Conservation (phyloP, 2,329 filamentous ascomycete species). For the Colletotrichum sp. region DNA sequence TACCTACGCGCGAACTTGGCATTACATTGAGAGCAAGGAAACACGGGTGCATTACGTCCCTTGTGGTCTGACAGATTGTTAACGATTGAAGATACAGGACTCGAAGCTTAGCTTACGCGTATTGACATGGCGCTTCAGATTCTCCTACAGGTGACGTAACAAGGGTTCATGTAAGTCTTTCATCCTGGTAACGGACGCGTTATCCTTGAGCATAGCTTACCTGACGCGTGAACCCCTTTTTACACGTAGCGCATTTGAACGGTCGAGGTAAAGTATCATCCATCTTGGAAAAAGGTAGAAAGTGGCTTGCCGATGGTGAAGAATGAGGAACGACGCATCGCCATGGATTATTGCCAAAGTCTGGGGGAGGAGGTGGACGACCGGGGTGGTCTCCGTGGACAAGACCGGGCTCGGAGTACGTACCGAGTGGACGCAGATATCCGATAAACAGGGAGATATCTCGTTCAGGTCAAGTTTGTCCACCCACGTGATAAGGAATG, state of each 20-base stretch:
- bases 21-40: background rate
- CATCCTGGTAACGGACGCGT: background rate
- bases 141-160: background rate
- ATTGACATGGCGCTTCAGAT: conserved; percentile 11
- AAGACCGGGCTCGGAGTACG: background rate
- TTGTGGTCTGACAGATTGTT: background rate
- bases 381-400: background rate
- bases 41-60: conserved; percentile 1
- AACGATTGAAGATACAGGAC: background rate
- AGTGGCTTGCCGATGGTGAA: background rate
- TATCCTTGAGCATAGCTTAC: background rate
- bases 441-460: background rate
- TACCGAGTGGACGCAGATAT: background rate
- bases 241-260: conserved; percentile 7
- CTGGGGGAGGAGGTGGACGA: background rate
- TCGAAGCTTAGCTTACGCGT: background rate
- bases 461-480: background rate
- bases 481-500: background rate
- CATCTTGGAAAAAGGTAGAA: background rate
- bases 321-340: background rate
- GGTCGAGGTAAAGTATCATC: conserved; percentile 1
- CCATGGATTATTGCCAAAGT: background rate
- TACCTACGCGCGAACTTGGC: conserved; percentile 2
- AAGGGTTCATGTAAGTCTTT: background rate
- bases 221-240: conserved; percentile 7